phyloP scores from a whole-genome alignment of 495 filamentous ascomycete species.

The Podospora tetraspora region DNA sequence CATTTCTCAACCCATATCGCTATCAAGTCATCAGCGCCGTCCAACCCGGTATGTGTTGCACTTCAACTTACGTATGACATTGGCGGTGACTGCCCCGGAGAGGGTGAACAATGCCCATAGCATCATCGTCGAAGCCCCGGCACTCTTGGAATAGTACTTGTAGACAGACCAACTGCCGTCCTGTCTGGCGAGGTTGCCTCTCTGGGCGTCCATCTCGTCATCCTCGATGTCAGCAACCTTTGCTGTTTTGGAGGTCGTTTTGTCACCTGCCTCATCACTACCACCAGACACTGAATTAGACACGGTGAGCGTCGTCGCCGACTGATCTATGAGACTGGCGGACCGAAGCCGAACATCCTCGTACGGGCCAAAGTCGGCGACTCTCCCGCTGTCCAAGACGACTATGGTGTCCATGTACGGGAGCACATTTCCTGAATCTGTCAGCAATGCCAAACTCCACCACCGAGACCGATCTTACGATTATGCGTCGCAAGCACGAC shows the following conservation, averaged over 20 bases:
- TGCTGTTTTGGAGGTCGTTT: neutral
- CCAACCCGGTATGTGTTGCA: neutral
- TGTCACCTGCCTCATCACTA: neutral
- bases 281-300: neutral
- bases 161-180: conserved; percentile 16
- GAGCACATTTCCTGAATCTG: neutral
- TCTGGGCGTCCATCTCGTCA: neutral
- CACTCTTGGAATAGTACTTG: conserved; percentile 7
- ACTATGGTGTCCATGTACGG: neutral
- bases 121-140: neutral
- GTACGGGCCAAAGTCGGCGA: neutral
- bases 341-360: neutral
- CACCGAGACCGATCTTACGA: conserved; percentile 5
- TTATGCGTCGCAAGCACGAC: conserved; percentile 16
- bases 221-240: neutral
- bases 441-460: neutral
- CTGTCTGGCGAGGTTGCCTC: neutral
- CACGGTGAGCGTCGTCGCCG: neutral
- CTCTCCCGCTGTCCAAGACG: neutral
- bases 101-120: conserved; percentile 2
- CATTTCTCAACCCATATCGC: conserved; percentile 54
- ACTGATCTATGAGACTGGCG: neutral
- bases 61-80: neutral
- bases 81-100: neutral
- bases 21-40: conserved; percentile 10